Percentiles rank a stretch among this genome's conserved stretches.
Evolutionary conservation across 2,329 filamentous ascomycete species (phyloP).

Genomic region (Fusarium sp.): DNA sequence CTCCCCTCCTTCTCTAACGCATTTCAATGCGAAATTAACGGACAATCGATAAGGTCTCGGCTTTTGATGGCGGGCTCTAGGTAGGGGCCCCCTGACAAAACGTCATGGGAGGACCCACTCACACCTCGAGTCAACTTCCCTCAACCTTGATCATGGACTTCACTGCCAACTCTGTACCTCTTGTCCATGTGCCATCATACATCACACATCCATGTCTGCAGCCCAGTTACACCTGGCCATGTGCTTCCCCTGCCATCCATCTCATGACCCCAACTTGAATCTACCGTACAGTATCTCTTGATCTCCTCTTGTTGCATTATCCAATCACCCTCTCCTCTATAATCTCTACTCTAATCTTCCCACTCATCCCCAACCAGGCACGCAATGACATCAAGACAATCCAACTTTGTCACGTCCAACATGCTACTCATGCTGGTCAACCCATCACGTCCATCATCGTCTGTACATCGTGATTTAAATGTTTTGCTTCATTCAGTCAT

Average conservation of each 20-base stretch:
- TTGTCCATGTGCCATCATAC: constrained; percentile 20
- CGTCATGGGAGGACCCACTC: constrained; percentile 33
- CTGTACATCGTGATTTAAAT: background rate
- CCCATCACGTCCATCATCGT: background rate
- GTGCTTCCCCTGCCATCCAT: background rate
- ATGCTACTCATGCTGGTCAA: background rate
- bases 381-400: background rate
- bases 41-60: constrained; percentile 21
- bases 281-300: background rate
- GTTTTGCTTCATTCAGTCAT: constrained; percentile 10
- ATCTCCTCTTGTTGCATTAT: background rate
- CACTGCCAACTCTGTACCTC: background rate
- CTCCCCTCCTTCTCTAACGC: background rate
- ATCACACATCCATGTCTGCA: background rate
- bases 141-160: background rate
- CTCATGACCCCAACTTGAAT: background rate
- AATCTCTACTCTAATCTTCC: background rate
- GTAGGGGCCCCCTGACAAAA: constrained; percentile 21
- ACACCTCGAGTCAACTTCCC: constrained; percentile 1
- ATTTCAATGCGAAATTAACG: constrained; percentile 20
- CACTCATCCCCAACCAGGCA: background rate
- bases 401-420: background rate
- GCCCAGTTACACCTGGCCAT: background rate
- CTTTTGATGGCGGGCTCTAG: background rate
- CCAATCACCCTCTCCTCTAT: background rate